A percentile compares a stretch with the other conserved stretches of the same genome.
Conservation (phyloP, 1,284 basidiomycete genomes). For the Sanghuangporus sanghuang region DNA sequence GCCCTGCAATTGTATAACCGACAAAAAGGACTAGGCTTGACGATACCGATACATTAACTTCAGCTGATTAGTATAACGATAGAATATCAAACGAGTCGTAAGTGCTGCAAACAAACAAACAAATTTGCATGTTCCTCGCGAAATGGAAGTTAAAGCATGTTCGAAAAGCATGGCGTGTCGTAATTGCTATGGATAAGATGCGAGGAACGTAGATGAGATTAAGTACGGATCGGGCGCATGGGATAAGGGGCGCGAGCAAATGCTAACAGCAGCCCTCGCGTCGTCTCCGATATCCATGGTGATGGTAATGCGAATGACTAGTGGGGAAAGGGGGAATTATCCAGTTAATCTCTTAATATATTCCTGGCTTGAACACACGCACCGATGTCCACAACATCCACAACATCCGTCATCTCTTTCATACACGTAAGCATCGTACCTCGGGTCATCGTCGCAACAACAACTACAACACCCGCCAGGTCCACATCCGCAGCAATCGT, state of each 20-base stretch:
- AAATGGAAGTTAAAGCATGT: no score
- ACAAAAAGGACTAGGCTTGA: neutral
- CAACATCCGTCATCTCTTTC: constrained; percentile 8
- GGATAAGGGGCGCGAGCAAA: neutral
- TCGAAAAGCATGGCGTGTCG: no score
- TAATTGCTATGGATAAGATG: no score
- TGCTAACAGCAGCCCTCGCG: neutral
- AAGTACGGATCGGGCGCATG: neutral
- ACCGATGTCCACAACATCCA: constrained; percentile 5
- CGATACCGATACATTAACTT: neutral
- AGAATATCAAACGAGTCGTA: neutral
- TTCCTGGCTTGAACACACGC: neutral
- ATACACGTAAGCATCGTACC: neutral
- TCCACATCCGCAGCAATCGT: constrained; percentile 7
- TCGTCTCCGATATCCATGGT: neutral
- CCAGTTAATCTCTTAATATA: neutral
- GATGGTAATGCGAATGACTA: neutral
- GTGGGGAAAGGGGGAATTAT: neutral
- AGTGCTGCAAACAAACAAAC: no score
- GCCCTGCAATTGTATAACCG: no score
- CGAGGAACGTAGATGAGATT: neutral
- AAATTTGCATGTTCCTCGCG: no score
- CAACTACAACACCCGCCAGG: neutral
- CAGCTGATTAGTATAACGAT: neutral
- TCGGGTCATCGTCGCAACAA: neutral